These are phyloP conservation scores for Sclerotinia minor DNA, from an alignment of 2,329 filamentous ascomycete species.

Conservation along the genomic window DNA sequence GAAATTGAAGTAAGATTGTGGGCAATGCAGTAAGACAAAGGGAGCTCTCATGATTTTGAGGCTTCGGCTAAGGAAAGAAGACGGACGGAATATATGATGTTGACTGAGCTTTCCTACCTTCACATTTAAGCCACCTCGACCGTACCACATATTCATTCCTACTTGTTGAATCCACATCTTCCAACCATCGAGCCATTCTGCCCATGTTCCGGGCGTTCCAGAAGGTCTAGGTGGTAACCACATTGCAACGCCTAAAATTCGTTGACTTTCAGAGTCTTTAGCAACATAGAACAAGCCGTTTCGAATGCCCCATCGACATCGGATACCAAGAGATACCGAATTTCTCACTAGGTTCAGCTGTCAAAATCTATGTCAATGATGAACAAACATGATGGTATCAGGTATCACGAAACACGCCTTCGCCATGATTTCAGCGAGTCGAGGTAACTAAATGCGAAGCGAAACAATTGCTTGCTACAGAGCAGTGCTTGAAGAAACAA, in stretches of 20 bases:
- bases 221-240: slow-evolving; percentile 62
- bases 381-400: slow-evolving; percentile 4
- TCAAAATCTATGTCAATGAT: slow-evolving; percentile 6
- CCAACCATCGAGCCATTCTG: slow-evolving; percentile 63
- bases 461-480: slow-evolving; percentile 3
- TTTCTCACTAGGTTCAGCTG: slow-evolving; percentile 34
- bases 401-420: slow-evolving; percentile 9
- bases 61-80: slow-evolving; percentile 7
- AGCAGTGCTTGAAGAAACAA: neutral
- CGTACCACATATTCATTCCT: slow-evolving; percentile 66
- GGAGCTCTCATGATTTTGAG: slow-evolving; percentile 5
- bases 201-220: slow-evolving; percentile 56
- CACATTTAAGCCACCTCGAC: slow-evolving; percentile 66
- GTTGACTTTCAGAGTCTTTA: slow-evolving; percentile 54
- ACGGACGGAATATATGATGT: slow-evolving; percentile 25
- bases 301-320: slow-evolving; percentile 69
- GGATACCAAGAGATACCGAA: slow-evolving; percentile 48
- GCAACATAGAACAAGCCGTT: slow-evolving; percentile 70
- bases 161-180: slow-evolving; percentile 66
- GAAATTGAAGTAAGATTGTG: neutral
- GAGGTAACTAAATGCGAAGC: neutral
- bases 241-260: slow-evolving; percentile 69
- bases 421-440: neutral
- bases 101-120: slow-evolving; percentile 44
- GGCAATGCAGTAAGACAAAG: neutral